Percentiles rank a stretch among this genome's conserved stretches.
Conservation (phyloP, 2,329 filamentous ascomycete species). For the Teratosphaeria gauchensis region DNA sequence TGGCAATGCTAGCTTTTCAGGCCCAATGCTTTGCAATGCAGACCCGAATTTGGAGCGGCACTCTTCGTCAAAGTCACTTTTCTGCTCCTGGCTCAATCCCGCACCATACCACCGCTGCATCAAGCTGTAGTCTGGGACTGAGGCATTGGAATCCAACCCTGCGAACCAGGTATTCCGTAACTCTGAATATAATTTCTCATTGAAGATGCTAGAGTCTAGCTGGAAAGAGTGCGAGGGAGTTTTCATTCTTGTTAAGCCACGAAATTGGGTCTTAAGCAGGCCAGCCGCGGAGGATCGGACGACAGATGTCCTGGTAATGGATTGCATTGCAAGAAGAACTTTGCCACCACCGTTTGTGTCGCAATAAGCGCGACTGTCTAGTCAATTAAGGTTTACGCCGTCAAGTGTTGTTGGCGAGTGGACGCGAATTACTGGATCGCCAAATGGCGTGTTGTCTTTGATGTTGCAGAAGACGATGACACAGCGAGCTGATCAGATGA, state of each 20-base stretch:
- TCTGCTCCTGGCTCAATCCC: constrained; percentile 23
- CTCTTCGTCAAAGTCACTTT: constrained; percentile 27
- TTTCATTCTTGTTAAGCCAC: not conserved
- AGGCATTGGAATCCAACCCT: constrained; percentile 21
- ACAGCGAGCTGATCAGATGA: not conserved
- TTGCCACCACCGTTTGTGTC: too few relatives aligned
- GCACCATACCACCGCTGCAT: constrained; percentile 31
- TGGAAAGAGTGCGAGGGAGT: not conserved
- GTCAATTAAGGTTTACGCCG: not conserved
- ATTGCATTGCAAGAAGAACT: not conserved
- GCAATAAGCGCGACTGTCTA: not conserved
- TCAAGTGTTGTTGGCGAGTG: not conserved
- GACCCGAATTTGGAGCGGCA: constrained; percentile 26
- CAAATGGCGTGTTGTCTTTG: too few relatives aligned
- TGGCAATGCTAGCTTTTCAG: constrained; percentile 24
- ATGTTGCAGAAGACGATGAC: not conserved
- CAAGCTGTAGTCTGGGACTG: constrained; percentile 14
- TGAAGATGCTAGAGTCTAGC: constrained; percentile 32
- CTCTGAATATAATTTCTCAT: constrained; percentile 27
- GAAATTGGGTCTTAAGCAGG: not conserved
- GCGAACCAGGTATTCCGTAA: constrained; percentile 32
- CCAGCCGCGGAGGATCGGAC: not conserved
- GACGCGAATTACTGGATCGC: too few relatives aligned
- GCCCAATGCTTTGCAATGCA: constrained; percentile 30
- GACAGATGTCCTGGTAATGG: not conserved